Percentiles rank a stretch among this genome's conserved stretches.
These are phyloP conservation scores for Fistulinella prunicolor DNA, from an alignment of 768 basidiomycete species.

Conservation along the genomic window DNA sequence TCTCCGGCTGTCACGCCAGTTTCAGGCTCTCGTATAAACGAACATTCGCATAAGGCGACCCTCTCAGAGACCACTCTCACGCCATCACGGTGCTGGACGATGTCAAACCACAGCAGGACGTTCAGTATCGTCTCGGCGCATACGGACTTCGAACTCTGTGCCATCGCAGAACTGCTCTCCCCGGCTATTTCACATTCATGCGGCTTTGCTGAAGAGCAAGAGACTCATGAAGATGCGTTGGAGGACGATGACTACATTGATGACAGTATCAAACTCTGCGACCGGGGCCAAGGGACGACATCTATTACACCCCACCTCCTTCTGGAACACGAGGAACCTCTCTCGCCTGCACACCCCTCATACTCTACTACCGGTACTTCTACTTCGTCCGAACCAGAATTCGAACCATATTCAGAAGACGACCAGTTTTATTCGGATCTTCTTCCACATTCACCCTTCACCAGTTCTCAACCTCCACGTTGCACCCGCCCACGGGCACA, in stretches of 20 bases:
- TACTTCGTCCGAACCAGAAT: constrained; percentile 34
- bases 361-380: constrained; percentile 17
- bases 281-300: constrained; percentile 7
- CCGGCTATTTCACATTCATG: constrained; percentile 27
- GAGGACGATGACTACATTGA: constrained; percentile 34
- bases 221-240: constrained; percentile 17
- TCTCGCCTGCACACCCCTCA: constrained; percentile 24
- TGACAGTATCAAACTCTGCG: constrained; percentile 15
- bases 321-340: constrained; percentile 31
- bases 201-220: constrained; percentile 27
- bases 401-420: constrained; percentile 30
- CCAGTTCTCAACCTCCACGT: constrained; percentile 34
- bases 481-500: constrained; percentile 28
- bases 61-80: constrained; percentile 26
- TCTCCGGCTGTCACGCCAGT: constrained; percentile 7
- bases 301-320: constrained; percentile 24
- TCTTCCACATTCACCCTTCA: constrained; percentile 16
- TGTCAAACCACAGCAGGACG: constrained; percentile 31
- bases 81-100: constrained; percentile 17
- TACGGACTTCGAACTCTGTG: constrained; percentile 50
- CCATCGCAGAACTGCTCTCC: constrained; percentile 48
- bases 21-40: constrained; percentile 13
- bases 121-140: constrained; percentile 45
- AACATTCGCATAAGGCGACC: constrained; percentile 23
- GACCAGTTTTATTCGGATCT: constrained; percentile 23